Evolutionary conservation across 2,329 filamentous ascomycete species (phyloP).

Genomic region (Periconia sp.): DNA sequence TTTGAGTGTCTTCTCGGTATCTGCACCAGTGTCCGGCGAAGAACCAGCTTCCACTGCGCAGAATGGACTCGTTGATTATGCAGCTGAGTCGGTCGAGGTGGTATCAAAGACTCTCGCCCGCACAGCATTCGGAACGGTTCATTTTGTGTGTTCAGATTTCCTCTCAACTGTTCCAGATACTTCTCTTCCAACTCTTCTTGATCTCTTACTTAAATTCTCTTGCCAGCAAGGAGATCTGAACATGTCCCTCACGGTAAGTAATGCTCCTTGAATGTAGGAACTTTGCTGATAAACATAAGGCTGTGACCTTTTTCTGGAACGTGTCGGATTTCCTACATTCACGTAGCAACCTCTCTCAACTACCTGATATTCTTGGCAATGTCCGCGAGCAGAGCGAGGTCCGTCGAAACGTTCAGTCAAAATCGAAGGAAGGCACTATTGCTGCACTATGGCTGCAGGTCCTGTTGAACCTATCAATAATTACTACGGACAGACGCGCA

Average conservation of each 20-base stretch:
- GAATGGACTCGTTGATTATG: background rate
- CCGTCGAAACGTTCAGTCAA: slow-evolving; percentile 63
- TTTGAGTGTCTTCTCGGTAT: slow-evolving; percentile 70
- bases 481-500: slow-evolving; percentile 73
- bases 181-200: slow-evolving; percentile 79
- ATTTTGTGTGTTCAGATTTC: slow-evolving; percentile 95
- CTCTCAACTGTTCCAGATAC: slow-evolving; percentile 72
- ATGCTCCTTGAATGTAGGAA: background rate
- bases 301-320: slow-evolving; percentile 95
- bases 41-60: background rate
- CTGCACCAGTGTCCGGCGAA: background rate
- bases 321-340: slow-evolving; percentile 82
- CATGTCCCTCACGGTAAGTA: slow-evolving; percentile 82
- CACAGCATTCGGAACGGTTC: slow-evolving; percentile 85
- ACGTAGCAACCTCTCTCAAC: slow-evolving; percentile 49
- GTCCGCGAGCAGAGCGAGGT: slow-evolving; percentile 57
- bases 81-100: slow-evolving; percentile 30
- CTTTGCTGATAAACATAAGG: slow-evolving; percentile 54
- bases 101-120: slow-evolving; percentile 77
- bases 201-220: slow-evolving; percentile 88
- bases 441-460: slow-evolving; percentile 81
- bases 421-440: slow-evolving; percentile 66
- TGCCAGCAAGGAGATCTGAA: slow-evolving; percentile 91
- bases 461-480: slow-evolving; percentile 71
- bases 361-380: slow-evolving; percentile 32